Base-by-base conservation (phyloP, 163 green algal genomes). In the Chloromonas sp. region DNA sequence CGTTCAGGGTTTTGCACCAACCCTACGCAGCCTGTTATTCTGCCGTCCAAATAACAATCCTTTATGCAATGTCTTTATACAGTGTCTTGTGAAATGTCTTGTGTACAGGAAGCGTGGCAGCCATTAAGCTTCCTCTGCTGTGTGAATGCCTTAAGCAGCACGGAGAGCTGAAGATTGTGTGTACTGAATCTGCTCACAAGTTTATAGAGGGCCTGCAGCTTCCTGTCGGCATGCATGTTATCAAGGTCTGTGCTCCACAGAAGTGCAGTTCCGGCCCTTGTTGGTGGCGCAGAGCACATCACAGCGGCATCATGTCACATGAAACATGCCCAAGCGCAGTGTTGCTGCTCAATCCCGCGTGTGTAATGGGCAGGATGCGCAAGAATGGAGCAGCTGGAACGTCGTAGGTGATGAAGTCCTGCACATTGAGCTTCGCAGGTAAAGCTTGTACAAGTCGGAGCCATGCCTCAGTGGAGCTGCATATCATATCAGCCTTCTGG, bases 401-500 rank as follows among this genome's bases (percentile, higher is more conserved):
- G 11, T 57, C 5, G 87, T 94, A 57, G 96, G 96, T 0, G 95
- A 98, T 88, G 88, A 92, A 0, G 97, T 99, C 58, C 77, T 98
- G 83, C 97, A 99, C 91, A 99, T 99, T 36, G 97, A 99, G 84
- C 90, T 99, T 82, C 90, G 96, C 0, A 80, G 70, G 82, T 81
- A 61, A 1, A 70, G 15, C 14, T 71, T 62, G 66, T 11, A 36
- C 66, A 76, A 8, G 8, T n/a, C 8, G 66, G 5, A 11, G 8
- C 66, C 66, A 8, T 76, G 5, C 66, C 66, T 76, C 8, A 11
- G 8, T 76, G 5, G 66, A 8, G 5, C 8, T 76, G 8, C 66
- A 76, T 8, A 8, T 76, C 36, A 76, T 8, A 76, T n/a, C 8
- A 11, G 66, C 66, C 5, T 76, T 8, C 66, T 76, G 66, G 8